Evolutionary conservation across 108 stramenopile species (phyloP), one percentile per base, ranked within the genome.

Genomic region (Epipyxis sp.): DNA sequence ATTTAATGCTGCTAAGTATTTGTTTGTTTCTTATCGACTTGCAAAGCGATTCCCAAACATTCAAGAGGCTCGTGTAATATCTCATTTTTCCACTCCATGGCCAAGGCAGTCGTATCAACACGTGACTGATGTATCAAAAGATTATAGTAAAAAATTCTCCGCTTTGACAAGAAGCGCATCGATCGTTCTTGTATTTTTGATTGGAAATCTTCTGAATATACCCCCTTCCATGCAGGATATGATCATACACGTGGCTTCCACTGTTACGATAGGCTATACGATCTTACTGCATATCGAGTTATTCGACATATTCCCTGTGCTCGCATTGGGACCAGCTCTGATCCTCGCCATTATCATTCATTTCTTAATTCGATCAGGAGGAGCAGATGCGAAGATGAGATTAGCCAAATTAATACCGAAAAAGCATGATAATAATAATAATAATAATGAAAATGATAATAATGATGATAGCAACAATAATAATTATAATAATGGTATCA

Each of bases 11-110:
- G n/a, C n/a, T n/a, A n/a, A n/a, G n/a, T n/a, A n/a, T n/a, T n/a
- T n/a, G n/a, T 68, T 68, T 37, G 65, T 68, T 25, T 68, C 65
- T 16, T 25, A 68, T 37, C 65, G 65, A 20, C 20, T 68, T 25
- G 65, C 65, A 20, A 20, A 13, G 35, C 41, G 20, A 25, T 25
- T 68, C 16, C 65, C 65, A 25, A 37, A 68, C 41, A 68, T 20
- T 25, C 65, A 37, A 16, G 20, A 20, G 20, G 40, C 39, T 37
- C 29, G 20, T 20, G 20, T 68, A 20, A 68, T 68, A 16, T 25
- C 20, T 37, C 29, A 68, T 20, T 68, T 68, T 25, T 25, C 20
- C 41, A 68, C 65, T 16, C 65, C 65, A 25, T 68, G 65, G 65
- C 65, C 65, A 25, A 68, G 40, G 65, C 54, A 57, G 54, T 57